These are phyloP conservation scores for Pseudogymnoascus sp. DNA, from an alignment of 2,329 filamentous ascomycete species.

Conservation along the genomic window DNA sequence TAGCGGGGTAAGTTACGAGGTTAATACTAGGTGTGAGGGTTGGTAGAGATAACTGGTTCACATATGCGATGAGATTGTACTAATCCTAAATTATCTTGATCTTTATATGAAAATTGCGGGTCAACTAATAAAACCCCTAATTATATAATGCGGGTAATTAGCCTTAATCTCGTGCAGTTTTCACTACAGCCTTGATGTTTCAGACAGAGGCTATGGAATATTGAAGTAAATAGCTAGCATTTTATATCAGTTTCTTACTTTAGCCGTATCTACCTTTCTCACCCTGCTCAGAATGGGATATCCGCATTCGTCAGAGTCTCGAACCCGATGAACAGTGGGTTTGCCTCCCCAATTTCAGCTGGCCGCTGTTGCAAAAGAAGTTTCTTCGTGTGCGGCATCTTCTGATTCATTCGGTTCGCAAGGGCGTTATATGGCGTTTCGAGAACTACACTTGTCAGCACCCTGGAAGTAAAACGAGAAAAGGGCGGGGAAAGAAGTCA, in stretches of 20 bases:
- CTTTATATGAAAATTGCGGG: neutral
- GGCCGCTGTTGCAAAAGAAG: constrained; percentile 17
- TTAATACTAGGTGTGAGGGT: neutral
- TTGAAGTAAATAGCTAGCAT: too few relatives aligned
- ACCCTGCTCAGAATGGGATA: neutral
- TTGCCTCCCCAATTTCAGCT: constrained; percentile 13
- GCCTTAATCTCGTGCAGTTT: neutral
- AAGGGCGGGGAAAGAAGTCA: neutral
- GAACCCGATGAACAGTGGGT: constrained; percentile 14
- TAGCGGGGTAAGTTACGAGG: neutral
- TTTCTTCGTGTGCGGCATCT: constrained; percentile 21
- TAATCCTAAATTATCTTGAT: neutral
- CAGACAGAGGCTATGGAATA: too few relatives aligned
- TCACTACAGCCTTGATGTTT: too few relatives aligned
- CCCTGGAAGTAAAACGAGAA: neutral
- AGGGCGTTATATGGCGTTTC: constrained; percentile 25
- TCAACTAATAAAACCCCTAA: neutral
- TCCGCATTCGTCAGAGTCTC: constrained; percentile 13
- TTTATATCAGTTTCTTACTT: too few relatives aligned
- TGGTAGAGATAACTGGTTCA: neutral
- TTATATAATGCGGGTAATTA: neutral
- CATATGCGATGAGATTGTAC: neutral
- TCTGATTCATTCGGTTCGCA: constrained; percentile 15
- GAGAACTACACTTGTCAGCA: constrained; percentile 14
- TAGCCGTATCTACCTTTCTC: too few relatives aligned